Evolutionary conservation across 495 filamentous ascomycete genomes (phyloP), one percentile per base, ranked within the genome.

Genomic region (Cenococcum geophilum): DNA sequence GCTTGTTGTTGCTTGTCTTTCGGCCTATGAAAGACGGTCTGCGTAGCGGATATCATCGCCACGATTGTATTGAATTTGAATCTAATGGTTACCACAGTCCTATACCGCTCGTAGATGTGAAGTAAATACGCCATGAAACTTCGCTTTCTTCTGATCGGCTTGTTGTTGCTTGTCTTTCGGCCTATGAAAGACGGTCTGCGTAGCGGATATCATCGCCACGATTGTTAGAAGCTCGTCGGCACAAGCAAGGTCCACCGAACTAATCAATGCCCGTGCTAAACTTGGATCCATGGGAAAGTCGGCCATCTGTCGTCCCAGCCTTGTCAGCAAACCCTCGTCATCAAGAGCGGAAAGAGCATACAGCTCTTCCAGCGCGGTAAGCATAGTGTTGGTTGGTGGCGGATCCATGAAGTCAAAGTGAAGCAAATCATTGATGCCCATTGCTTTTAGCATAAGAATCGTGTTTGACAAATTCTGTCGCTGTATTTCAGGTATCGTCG

Each of bases 341-440:
- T 99, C 93, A 16, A 99, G 79, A 0, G 95, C 92, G 5, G 84
- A 90, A 6, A 98, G 75, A 0, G 91, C 90, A 70, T 98, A 98
- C 0, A 98, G 79, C 71, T 97, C 93, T 75, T 97, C 93, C 12
- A 98, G 78, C 1, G 93, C 93, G 57, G 90, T 95, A 57, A 98
- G 82, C 91, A 96, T 97, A 34, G 93, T 97, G 66, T 96, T 97
- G 6, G 91, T 92, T 1, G 95, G 93, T 1, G 93, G 93, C 1
- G 92, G 91, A 67, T 97, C 95, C 92, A 99, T 97, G 68, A 97
- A 99, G 71, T 97, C 92, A 68, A 99, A 99, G 63, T 95, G 90
- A 11, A 99, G 82, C 3, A 99, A 78, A 68, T 99, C 93, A 67
- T 97, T 97, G 71, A 99, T 97, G 3, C 93, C 93, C 92, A 97